Percentiles rank a stretch among this genome's conserved stretches.
Evolutionary conservation across 176 grass and related monocot genomes (phyloP).

Genomic region (Ensete ventricosum): DNA sequence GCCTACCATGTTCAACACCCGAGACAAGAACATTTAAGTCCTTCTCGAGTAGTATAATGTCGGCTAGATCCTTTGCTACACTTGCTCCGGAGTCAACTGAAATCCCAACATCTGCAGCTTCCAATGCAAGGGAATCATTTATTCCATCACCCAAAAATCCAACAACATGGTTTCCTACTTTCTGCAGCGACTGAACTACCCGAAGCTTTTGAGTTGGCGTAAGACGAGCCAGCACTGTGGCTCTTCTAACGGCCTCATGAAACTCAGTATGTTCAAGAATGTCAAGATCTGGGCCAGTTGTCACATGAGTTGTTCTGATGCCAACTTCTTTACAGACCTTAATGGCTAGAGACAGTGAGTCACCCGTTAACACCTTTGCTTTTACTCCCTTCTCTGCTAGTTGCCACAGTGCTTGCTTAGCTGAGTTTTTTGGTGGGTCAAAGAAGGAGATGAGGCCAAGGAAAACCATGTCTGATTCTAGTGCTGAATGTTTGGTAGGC

Average conservation of each 20-base stretch:
- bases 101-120: slow-evolving; percentile 37
- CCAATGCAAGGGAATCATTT: slow-evolving; percentile 37
- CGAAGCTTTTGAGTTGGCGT: slow-evolving; percentile 37
- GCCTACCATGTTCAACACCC: slow-evolving; percentile 28
- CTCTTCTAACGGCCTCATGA: slow-evolving; percentile 30
- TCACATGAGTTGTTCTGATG: slow-evolving; percentile 30
- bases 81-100: slow-evolving; percentile 36
- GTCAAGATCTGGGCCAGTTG: slow-evolving; percentile 27
- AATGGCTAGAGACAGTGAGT: slow-evolving; percentile 31
- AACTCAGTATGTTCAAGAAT: slow-evolving; percentile 24
- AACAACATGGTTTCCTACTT: slow-evolving; percentile 32
- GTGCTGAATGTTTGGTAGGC: slow-evolving; percentile 5
- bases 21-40: slow-evolving; percentile 38
- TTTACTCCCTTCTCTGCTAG: slow-evolving; percentile 33
- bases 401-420: slow-evolving; percentile 29
- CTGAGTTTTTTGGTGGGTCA: slow-evolving; percentile 37
- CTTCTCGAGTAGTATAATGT: slow-evolving; percentile 41
- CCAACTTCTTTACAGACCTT: slow-evolving; percentile 38
- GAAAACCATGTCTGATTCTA: slow-evolving; percentile 37
- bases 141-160: slow-evolving; percentile 38
- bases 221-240: slow-evolving; percentile 32
- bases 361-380: slow-evolving; percentile 36
- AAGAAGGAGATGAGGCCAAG: slow-evolving; percentile 35
- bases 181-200: slow-evolving; percentile 33
- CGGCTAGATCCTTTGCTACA: slow-evolving; percentile 28